A percentile compares a stretch with the other conserved stretches of the same genome.
Evolutionary conservation across 805 yeast genomes (phyloP).

Genomic region (Starmera amethionina): DNA sequence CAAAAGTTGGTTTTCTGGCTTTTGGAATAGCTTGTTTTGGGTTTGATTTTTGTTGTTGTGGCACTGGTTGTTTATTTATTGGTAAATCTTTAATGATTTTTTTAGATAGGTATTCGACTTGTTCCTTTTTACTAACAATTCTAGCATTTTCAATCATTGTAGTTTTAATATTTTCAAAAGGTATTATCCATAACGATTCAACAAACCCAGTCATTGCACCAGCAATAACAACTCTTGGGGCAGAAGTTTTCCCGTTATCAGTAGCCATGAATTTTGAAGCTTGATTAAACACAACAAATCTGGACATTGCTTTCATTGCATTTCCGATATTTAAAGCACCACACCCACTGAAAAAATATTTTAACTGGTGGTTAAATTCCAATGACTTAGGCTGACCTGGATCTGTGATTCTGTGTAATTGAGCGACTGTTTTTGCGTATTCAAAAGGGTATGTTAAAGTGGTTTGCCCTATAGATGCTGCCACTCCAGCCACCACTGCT

Average conservation of each 20-base stretch:
- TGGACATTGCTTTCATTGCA: slow-evolving; percentile 58
- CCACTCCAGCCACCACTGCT: slow-evolving; percentile 49
- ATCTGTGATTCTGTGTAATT: slow-evolving; percentile 35
- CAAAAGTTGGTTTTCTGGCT: background rate
- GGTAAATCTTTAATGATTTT: slow-evolving; percentile 22
- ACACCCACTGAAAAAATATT: slow-evolving; percentile 45
- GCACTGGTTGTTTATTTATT: slow-evolving; percentile 13
- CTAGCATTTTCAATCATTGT: slow-evolving; percentile 66
- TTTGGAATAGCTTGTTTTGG: slow-evolving; percentile 1
- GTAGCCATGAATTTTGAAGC: slow-evolving; percentile 60
- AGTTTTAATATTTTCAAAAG: slow-evolving; percentile 81
- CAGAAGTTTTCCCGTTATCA: slow-evolving; percentile 50
- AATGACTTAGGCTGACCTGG: slow-evolving; percentile 21
- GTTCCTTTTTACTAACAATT: slow-evolving; percentile 18
- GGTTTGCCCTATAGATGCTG: slow-evolving; percentile 55
- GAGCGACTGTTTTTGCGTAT: slow-evolving; percentile 54
- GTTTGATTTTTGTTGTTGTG: slow-evolving; percentile 1
- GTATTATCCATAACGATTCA: slow-evolving; percentile 78
- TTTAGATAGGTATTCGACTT: slow-evolving; percentile 8
- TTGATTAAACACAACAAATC: slow-evolving; percentile 69
- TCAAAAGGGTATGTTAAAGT: slow-evolving; percentile 66
- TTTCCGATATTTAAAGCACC: slow-evolving; percentile 70
- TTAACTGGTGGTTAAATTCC: slow-evolving; percentile 22
- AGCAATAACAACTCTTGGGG: slow-evolving; percentile 76
- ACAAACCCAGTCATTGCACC: slow-evolving; percentile 75